Conservation (phyloP, 805 yeast species). For the Zygosaccharomyces siamensis region DNA sequence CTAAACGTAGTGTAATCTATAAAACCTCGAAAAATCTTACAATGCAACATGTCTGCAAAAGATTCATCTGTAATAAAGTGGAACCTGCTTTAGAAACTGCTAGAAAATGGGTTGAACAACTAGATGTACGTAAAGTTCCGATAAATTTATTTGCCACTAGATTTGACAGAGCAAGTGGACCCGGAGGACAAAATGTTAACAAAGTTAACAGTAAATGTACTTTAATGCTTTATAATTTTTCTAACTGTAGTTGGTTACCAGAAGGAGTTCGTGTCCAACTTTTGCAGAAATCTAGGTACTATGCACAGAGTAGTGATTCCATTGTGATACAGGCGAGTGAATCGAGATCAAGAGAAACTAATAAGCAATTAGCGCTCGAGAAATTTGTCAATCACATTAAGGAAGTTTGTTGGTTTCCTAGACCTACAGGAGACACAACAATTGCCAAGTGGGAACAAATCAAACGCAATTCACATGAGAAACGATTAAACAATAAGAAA, state of each 20-base stretch:
- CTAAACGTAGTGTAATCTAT: too few species aligned
- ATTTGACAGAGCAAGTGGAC: slow-evolving; percentile 61
- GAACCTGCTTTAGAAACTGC: slow-evolving; percentile 7
- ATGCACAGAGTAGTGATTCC: slow-evolving; percentile 48
- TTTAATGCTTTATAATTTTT: slow-evolving; percentile 45
- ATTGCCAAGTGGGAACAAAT: slow-evolving; percentile 47
- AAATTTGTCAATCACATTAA: slow-evolving; percentile 54
- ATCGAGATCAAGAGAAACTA: slow-evolving; percentile 53
- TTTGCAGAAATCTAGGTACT: slow-evolving; percentile 43
- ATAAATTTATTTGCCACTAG: slow-evolving; percentile 17
- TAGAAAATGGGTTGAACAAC: slow-evolving; percentile 36
- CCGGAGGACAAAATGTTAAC: slow-evolving; percentile 87
- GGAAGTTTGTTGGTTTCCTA: slow-evolving; percentile 42
- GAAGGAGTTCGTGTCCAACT: slow-evolving; percentile 42
- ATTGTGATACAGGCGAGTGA: slow-evolving; percentile 58
- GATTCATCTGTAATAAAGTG: background rate
- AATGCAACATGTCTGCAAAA: background rate
- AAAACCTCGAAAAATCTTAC: background rate
- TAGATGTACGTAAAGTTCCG: slow-evolving; percentile 39
- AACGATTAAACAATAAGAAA: slow-evolving; percentile 37
- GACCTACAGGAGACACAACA: slow-evolving; percentile 45
- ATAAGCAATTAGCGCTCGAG: slow-evolving; percentile 53
- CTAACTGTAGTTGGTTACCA: slow-evolving; percentile 57
- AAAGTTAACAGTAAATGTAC: slow-evolving; percentile 62
- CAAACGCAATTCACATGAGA: slow-evolving; percentile 32